Conservation (phyloP, 1,284 basidiomycete species). For the Sporisorium scitamineum region DNA sequence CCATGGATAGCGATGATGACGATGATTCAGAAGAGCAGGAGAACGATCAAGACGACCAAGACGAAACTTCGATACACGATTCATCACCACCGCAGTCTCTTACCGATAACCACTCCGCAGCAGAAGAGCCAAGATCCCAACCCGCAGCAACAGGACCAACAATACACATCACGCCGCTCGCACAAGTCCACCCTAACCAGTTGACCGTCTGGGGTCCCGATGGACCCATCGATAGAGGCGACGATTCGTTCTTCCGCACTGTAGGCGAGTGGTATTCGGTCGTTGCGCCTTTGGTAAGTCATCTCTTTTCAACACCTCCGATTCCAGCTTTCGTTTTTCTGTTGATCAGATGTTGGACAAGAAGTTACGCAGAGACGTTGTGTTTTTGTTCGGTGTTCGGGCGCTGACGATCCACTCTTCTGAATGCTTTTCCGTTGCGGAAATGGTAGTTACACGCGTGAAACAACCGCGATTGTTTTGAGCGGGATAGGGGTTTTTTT, state of each 20-base stretch:
- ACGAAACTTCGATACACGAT: background rate
- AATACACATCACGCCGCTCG: conserved; percentile 17
- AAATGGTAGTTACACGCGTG: background rate
- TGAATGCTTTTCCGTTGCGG: background rate
- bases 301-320: background rate
- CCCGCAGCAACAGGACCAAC: background rate
- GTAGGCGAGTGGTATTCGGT: conserved; percentile 44
- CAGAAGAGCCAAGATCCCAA: background rate
- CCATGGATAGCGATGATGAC: conserved; percentile 55
- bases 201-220: conserved; percentile 50
- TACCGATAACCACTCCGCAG: background rate
- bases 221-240: conserved; percentile 48
- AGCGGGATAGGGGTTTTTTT: too few relatives aligned
- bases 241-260: conserved; percentile 42
- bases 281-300: conserved; percentile 43
- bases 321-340: too few relatives aligned
- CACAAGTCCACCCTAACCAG: conserved; percentile 8
- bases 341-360: too few relatives aligned
- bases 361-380: too few relatives aligned
- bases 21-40: conserved; percentile 18
- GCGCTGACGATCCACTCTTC: background rate
- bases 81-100: background rate
- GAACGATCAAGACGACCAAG: conserved; percentile 3
- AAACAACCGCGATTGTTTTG: background rate
- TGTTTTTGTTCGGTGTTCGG: too few relatives aligned